Base-by-base conservation (phyloP, 2,329 filamentous ascomycete genomes). In the Didymella arachidicola region DNA sequence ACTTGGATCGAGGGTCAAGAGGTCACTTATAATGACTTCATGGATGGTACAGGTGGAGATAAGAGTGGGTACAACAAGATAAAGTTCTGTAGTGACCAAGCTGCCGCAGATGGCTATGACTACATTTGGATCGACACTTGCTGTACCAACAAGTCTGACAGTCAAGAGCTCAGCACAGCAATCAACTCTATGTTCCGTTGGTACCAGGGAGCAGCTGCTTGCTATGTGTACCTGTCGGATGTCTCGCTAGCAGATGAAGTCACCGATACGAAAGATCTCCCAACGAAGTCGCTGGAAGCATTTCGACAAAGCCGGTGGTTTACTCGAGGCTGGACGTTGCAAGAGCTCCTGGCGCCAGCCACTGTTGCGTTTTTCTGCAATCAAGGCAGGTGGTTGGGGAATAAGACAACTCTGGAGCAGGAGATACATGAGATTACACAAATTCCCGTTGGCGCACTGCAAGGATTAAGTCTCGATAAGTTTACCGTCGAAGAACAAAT, bases 1-100 rank as follows among this genome's bases (percentile, higher is more conserved):
- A 64, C 55, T 50, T 67, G 61, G 63, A 52, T 47, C 4, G 55
- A 62, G 4, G 57, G 57, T 14, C 53, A 66, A 32, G 65, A 67
- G 52, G 61, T 67, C 38, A 66, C 57, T 25, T 66, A 63, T 30
- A 38, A 59, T 32, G 63, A 67, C 32, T 52, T 66, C 30, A 10
- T 65, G 5, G 45, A 36, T 18, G 63, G 64, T 34, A 51, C 56
- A 47, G 60, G 57, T 36, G 53, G 54, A 36, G 27, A 57, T 41
- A 65, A 65, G 46, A 39, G 22, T 16, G 60, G 59, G 36, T 67
- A 62, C 44, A 16, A 16, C 14, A 65, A 65, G 38, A 46, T 46
- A 2, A 16, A n/a, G 4, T 38, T 38, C 36, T 38, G 36, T 16
- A 38, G 36, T n/a, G 36, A 38, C 1, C 36, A n/a, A 18, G 36